Conservation (phyloP, 176 grass and related monocot species). For the Zea mays region DNA sequence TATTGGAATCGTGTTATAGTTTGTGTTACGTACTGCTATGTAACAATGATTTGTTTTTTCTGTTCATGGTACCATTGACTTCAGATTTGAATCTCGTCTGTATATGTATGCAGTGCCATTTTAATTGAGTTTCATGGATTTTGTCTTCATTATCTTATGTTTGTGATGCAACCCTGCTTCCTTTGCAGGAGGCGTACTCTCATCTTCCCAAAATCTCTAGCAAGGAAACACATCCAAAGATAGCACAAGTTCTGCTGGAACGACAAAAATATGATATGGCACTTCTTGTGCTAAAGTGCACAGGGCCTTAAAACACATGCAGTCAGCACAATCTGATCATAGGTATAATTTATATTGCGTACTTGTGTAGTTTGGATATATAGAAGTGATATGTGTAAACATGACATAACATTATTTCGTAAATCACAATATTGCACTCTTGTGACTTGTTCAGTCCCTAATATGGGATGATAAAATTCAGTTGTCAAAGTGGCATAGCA, state of each 20-base stretch:
- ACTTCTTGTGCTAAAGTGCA: constrained; percentile 47
- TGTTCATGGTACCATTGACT: too few species aligned
- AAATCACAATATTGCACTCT: not conserved
- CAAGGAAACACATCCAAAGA: constrained; percentile 45
- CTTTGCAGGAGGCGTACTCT: too few species aligned
- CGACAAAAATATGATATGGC: constrained; percentile 71
- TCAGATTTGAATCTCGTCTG: too few species aligned
- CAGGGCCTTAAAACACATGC: not conserved
- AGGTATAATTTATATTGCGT: not conserved
- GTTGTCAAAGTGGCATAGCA: not conserved
- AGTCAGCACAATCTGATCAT: not conserved
- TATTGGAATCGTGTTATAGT: too few species aligned
- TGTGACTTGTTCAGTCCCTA: not conserved
- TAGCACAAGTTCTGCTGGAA: constrained; percentile 88
- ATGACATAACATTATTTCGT: not conserved
- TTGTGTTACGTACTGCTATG: too few species aligned
- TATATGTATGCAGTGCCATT: too few species aligned
- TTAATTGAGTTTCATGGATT: too few species aligned
- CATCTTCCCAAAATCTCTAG: too few species aligned
- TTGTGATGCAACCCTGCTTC: too few species aligned
- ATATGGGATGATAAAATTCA: not conserved
- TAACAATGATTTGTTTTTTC: too few species aligned
- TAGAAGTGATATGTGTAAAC: not conserved
- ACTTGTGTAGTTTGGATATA: not conserved
- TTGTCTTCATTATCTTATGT: too few species aligned